These are phyloP conservation scores for Cymbomonas tetramitiformis DNA, from an alignment of 139 green algal genomes.

Conservation along the genomic window DNA sequence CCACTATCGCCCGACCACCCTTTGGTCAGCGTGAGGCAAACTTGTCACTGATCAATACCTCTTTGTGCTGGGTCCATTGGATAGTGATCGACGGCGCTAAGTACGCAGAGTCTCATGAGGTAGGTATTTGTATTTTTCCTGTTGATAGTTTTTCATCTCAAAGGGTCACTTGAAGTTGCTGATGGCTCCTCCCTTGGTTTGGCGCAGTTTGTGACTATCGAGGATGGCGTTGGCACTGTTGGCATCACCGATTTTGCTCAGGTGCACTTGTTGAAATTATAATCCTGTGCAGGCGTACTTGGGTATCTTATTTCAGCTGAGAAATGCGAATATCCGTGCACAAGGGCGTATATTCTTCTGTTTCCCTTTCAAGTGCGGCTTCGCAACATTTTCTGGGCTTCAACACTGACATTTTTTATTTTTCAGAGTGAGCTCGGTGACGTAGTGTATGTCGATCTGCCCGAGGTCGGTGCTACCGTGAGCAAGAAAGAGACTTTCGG, in stretches of 20 bases:
- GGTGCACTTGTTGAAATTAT: conserved; percentile 27
- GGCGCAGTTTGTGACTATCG: conserved; percentile 78
- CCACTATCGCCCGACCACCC: too few species aligned
- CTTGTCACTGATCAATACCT: too few species aligned
- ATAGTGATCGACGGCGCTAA: conserved; percentile 25
- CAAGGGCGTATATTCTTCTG: not conserved
- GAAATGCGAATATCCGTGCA: not conserved
- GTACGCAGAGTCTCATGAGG: conserved; percentile 36
- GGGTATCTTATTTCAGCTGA: not conserved
- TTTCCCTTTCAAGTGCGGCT: not conserved
- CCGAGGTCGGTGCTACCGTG: conserved; percentile 74
- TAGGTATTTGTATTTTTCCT: conserved; percentile 14
- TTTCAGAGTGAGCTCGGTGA: conserved; percentile 61
- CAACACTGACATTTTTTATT: not conserved
- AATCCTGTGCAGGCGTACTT: not conserved
- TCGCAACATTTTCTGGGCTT: not conserved
- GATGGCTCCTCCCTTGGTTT: conserved; percentile 43
- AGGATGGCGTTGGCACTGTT: conserved; percentile 69
- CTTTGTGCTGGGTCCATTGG: too few species aligned
- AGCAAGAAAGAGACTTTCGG: conserved; percentile 73
- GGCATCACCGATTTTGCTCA: conserved; percentile 94
- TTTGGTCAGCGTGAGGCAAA: too few species aligned
- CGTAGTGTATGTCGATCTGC: conserved; percentile 92
- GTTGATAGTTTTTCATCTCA: not conserved
- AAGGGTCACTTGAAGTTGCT: too few species aligned